phyloP scores from a whole-genome alignment of 2,329 filamentous ascomycete genomes.

The Lecanosticta acicola region DNA sequence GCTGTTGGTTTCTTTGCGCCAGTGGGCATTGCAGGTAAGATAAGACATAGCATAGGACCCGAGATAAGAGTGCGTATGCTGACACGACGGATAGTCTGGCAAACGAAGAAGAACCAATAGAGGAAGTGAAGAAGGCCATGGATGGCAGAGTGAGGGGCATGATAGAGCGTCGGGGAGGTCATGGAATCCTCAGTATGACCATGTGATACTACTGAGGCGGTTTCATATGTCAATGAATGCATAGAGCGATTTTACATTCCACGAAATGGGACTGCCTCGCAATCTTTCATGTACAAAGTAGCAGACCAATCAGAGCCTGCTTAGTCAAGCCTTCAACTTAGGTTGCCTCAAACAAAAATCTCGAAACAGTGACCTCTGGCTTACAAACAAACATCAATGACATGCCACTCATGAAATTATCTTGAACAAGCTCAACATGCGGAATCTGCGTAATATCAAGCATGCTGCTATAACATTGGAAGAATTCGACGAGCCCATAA shows the following conservation, averaged over 20 bases:
- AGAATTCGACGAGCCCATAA: constrained; percentile 56
- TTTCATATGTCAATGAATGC: constrained; percentile 3
- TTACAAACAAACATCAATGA: neutral
- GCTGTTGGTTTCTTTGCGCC: constrained; percentile 55
- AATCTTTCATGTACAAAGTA: neutral
- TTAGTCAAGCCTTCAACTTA: neutral
- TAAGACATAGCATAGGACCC: constrained; percentile 22
- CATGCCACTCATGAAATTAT: neutral
- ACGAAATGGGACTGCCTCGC: neutral
- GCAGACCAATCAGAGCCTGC: neutral
- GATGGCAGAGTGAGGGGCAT: neutral
- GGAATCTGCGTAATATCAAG: constrained; percentile 76
- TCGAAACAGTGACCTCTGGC: neutral
- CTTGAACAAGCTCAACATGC: constrained; percentile 52
- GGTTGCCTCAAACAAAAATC: neutral
- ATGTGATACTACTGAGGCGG: neutral
- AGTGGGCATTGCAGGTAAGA: constrained; percentile 61
- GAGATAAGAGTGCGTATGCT: constrained; percentile 1
- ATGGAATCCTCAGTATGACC: neutral
- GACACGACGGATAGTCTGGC: constrained; percentile 52
- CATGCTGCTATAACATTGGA: constrained; percentile 59
- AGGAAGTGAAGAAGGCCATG: neutral
- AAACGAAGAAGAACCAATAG: constrained; percentile 58
- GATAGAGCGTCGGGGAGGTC: neutral
- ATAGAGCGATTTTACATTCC: neutral